Evolutionary conservation across 2,329 filamentous ascomycete species (phyloP).

Genomic region (Chalara sp.): DNA sequence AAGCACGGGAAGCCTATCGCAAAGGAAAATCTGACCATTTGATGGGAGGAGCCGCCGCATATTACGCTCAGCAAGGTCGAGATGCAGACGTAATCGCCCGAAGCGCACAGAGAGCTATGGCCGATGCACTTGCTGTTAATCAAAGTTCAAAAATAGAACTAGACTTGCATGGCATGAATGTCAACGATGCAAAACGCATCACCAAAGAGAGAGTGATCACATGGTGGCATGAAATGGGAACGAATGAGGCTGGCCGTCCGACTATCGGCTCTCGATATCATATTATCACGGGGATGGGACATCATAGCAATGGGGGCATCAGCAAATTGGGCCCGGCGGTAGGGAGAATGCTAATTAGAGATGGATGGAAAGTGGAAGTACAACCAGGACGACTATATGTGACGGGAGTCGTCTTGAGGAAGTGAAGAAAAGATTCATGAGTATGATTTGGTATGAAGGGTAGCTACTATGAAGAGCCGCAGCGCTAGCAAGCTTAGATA

Average conservation of each 20-base stretch:
- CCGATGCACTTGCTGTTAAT: conserved; percentile 60
- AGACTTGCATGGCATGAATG: conserved; percentile 79
- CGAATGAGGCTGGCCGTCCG: conserved; percentile 28
- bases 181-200: conserved; percentile 76
- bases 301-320: conserved; percentile 70
- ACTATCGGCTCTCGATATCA: conserved; percentile 47
- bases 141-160: conserved; percentile 57
- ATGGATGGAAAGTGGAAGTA: conserved; percentile 78
- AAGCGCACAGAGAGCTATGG: conserved; percentile 54
- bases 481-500: too few species aligned
- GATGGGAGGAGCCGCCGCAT: conserved; percentile 68
- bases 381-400: conserved; percentile 66
- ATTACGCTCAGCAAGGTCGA: conserved; percentile 66
- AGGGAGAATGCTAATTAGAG: conserved; percentile 63
- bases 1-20: conserved; percentile 52
- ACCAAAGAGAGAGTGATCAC: conserved; percentile 55
- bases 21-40: conserved; percentile 62
- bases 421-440: not conserved
- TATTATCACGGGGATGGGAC: conserved; percentile 75
- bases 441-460: too few species aligned
- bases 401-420: conserved; percentile 43
- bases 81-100: conserved; percentile 54
- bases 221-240: conserved; percentile 77
- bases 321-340: conserved; percentile 75
- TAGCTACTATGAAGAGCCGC: too few species aligned